phyloP scores from a whole-genome alignment of 495 filamentous ascomycete genomes.

The Melanomma pulvis-pyrius region DNA sequence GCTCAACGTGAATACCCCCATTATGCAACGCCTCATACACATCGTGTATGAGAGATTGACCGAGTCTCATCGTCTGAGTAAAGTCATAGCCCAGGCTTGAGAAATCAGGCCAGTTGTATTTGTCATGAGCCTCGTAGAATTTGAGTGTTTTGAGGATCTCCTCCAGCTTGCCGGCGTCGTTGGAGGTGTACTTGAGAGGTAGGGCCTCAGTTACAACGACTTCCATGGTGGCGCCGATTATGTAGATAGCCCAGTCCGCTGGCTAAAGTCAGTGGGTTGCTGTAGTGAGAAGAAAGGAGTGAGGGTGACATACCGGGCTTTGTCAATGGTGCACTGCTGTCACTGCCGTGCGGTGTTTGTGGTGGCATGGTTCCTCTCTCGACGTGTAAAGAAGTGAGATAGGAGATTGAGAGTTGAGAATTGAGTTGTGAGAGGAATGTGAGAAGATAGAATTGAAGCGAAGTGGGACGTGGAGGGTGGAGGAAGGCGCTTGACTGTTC shows the following conservation, averaged over 20 bases:
- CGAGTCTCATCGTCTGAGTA: neutral
- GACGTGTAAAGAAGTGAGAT: too few relatives aligned
- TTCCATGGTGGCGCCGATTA: neutral
- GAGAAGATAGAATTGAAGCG: neutral
- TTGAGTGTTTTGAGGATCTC: neutral
- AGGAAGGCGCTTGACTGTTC: too few relatives aligned
- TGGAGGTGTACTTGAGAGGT: neutral
- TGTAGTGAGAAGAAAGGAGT: neutral
- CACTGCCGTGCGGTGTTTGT: neutral
- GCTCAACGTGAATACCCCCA: too few relatives aligned
- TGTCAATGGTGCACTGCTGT: neutral
- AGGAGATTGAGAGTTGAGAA: too few relatives aligned
- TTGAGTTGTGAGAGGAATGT: neutral
- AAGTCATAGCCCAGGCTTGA: neutral
- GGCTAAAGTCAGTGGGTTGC: neutral
- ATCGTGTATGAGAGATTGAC: conserved; percentile 1
- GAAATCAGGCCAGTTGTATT: conserved; percentile 11
- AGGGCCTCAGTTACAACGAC: neutral
- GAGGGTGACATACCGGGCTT: neutral
- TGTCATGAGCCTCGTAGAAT: neutral
- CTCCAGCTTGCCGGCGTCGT: conserved; percentile 4
- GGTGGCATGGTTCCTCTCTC: too few relatives aligned
- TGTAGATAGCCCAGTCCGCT: conserved; percentile 1
- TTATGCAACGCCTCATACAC: neutral
- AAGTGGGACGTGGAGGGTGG: too few relatives aligned